Evolutionary conservation across 1,284 basidiomycete genomes (phyloP).

Genomic region (Moesziomyces parantarcticus): DNA sequence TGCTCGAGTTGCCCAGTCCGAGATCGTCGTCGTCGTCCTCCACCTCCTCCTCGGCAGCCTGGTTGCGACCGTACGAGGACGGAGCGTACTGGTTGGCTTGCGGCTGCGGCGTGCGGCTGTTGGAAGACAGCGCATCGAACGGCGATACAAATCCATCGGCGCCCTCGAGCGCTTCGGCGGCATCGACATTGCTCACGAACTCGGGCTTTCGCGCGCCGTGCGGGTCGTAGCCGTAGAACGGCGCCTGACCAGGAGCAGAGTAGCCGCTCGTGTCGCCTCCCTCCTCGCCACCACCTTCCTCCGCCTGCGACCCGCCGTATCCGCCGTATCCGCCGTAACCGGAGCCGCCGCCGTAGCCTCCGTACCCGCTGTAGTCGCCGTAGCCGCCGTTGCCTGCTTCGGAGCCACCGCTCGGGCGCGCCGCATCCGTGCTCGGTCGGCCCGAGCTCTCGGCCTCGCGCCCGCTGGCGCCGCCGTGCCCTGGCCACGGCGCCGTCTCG

Average conservation of each 20-base stretch:
- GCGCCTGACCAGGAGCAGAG: conserved; percentile 22
- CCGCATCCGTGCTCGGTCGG: conserved; percentile 24
- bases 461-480: conserved; percentile 15
- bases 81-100: conserved; percentile 37
- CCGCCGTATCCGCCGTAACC: conserved; percentile 27
- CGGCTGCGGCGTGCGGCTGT: conserved; percentile 38
- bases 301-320: conserved; percentile 18
- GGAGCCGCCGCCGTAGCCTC: conserved; percentile 29
- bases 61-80: conserved; percentile 12
- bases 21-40: conserved; percentile 82
- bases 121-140: conserved; percentile 75
- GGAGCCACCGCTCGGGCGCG: conserved; percentile 7
- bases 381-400: conserved; percentile 27
- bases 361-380: conserved; percentile 15
- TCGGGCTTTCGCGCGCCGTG: conserved; percentile 56
- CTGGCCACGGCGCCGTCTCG: conserved; percentile 26
- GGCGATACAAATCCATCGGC: conserved; percentile 78
- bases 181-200: conserved; percentile 65
- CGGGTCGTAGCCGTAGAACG: conserved; percentile 59
- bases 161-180: conserved; percentile 30
- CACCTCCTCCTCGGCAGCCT: conserved; percentile 16
- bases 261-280: conserved; percentile 20
- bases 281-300: conserved; percentile 18
- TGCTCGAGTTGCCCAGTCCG: conserved; percentile 81
- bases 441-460: conserved; percentile 23